Evolutionary conservation across 352 stramenopile species (phyloP).

Genomic region (Pythium vanterpoolii): DNA sequence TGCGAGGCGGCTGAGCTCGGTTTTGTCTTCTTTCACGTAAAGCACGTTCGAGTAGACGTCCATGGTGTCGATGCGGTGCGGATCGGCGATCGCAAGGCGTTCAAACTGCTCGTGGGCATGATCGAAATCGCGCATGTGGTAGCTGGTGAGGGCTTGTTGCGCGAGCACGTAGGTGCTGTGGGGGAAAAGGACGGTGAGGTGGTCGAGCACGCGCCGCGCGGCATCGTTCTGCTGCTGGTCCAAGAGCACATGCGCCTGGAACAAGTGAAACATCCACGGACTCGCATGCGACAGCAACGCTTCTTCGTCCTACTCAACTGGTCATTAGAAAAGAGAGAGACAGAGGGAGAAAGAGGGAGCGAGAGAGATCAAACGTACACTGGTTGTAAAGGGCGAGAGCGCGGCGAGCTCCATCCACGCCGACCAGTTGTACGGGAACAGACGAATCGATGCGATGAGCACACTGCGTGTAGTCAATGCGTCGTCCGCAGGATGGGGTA

Average conservation of each 20-base stretch:
- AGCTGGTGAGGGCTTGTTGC: slow-evolving; percentile 74
- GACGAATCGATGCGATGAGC: slow-evolving; percentile 63
- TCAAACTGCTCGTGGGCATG: slow-evolving; percentile 75
- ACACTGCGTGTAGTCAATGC: slow-evolving; percentile 55
- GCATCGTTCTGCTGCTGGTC: slow-evolving; percentile 78
- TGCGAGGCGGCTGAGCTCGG: slow-evolving; percentile 85
- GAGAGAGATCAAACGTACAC: no score
- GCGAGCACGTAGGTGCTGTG: slow-evolving; percentile 70
- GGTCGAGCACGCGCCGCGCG: slow-evolving; percentile 48
- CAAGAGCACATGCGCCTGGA: slow-evolving; percentile 75
- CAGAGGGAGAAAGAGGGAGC: no score
- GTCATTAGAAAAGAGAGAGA: no score
- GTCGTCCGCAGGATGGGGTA: no score
- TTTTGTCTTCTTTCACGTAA: slow-evolving; percentile 86
- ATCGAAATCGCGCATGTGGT: slow-evolving; percentile 84
- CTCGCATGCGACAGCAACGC: slow-evolving; percentile 39
- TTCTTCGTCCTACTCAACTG: slow-evolving; percentile 51
- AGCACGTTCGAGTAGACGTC: slow-evolving; percentile 87
- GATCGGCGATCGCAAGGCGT: slow-evolving; percentile 52
- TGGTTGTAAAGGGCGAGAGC: slow-evolving; percentile 62
- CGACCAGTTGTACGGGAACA: slow-evolving; percentile 94
- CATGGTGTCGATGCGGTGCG: slow-evolving; percentile 77
- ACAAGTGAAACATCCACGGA: slow-evolving; percentile 83
- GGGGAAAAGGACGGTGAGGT: slow-evolving; percentile 53
- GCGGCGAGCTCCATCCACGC: slow-evolving; percentile 94